Conservation (phyloP, 306 rosid genomes). For the Quercus ilex region DNA sequence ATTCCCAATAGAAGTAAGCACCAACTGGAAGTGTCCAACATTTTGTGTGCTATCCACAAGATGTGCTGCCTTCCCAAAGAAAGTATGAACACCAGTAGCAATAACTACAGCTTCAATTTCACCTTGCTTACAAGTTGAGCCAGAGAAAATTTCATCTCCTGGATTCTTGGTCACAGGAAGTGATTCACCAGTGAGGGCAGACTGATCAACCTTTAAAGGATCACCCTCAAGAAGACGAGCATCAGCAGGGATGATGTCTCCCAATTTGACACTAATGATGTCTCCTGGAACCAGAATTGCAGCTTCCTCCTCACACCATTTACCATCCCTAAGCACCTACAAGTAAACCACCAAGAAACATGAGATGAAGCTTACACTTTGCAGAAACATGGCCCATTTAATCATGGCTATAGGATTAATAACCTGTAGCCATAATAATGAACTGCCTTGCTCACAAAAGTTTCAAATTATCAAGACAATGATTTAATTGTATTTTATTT, state of each 20-base stretch:
- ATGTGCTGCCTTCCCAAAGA: constrained; percentile 98
- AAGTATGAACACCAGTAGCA: constrained; percentile 98
- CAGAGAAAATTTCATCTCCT: constrained; percentile 96
- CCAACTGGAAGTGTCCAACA: constrained; percentile 99
- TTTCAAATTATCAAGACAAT: neutral
- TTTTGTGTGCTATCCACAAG: constrained; percentile 97
- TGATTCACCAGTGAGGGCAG: constrained; percentile 97
- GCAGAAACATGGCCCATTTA: neutral
- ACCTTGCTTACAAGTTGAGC: constrained; percentile 98
- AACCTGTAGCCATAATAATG: neutral
- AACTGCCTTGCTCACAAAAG: neutral
- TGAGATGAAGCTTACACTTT: constrained; percentile 1
- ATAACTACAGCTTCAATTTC: constrained; percentile 96
- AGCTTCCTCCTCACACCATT: constrained; percentile 90
- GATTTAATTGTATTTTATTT: neutral
- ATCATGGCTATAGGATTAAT: neutral
- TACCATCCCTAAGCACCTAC: constrained; percentile 94
- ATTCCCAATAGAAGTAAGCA: constrained; percentile 91
- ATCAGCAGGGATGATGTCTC: constrained; percentile 97
- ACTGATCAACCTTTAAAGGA: constrained; percentile 88
- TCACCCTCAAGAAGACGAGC: constrained; percentile 99
- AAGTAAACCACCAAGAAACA: constrained; percentile 12
- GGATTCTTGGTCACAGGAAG: constrained; percentile 91
- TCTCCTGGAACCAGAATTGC: constrained; percentile 95
- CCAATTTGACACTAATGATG: constrained; percentile 85